A percentile compares a stretch with the other conserved stretches of the same genome.
These are phyloP conservation scores for Thermoascus crustaceus DNA, from an alignment of 2,329 filamentous ascomycete genomes.

Conservation along the genomic window DNA sequence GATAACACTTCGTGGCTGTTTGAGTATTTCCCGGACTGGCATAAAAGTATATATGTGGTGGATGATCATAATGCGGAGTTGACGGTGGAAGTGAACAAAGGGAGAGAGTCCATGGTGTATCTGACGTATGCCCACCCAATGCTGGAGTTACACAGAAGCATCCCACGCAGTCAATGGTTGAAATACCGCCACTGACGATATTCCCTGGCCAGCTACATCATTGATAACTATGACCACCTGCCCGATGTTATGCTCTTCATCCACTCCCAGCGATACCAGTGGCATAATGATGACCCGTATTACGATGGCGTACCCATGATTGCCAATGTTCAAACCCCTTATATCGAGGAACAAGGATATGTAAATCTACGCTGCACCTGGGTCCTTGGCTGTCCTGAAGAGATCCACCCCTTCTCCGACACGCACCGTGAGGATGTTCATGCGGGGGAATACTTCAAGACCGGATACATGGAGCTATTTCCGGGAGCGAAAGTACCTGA, in stretches of 20 bases:
- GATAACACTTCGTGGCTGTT: conserved; percentile 35
- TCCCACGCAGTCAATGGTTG: too few species aligned
- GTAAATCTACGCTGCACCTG: conserved; percentile 48
- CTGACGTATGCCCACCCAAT: conserved; percentile 26
- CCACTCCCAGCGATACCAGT: conserved; percentile 33
- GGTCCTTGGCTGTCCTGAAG: conserved; percentile 44
- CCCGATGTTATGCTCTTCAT: conserved; percentile 36
- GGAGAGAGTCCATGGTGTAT: conserved; percentile 38
- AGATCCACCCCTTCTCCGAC: conserved; percentile 41
- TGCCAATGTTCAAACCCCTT: conserved; percentile 40
- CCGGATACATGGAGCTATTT: conserved; percentile 44
- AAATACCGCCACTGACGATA: conserved; percentile 7
- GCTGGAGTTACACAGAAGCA: too few species aligned
- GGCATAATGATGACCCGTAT: conserved; percentile 46
- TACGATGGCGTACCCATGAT: conserved; percentile 45
- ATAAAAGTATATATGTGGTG: conserved; percentile 48
- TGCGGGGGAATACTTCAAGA: conserved; percentile 42
- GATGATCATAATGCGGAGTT: conserved; percentile 42
- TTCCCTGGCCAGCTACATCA: conserved; percentile 28
- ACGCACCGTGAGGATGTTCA: conserved; percentile 38
- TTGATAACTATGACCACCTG: conserved; percentile 34
- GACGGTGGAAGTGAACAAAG: conserved; percentile 41
- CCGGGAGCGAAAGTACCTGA: conserved; percentile 32
- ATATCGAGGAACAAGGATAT: conserved; percentile 44
- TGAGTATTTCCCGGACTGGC: conserved; percentile 38